A percentile compares a stretch with the other conserved stretches of the same genome.
Conservation (phyloP, 495 filamentous ascomycete species). For the Pseudevernia furfuracea region DNA sequence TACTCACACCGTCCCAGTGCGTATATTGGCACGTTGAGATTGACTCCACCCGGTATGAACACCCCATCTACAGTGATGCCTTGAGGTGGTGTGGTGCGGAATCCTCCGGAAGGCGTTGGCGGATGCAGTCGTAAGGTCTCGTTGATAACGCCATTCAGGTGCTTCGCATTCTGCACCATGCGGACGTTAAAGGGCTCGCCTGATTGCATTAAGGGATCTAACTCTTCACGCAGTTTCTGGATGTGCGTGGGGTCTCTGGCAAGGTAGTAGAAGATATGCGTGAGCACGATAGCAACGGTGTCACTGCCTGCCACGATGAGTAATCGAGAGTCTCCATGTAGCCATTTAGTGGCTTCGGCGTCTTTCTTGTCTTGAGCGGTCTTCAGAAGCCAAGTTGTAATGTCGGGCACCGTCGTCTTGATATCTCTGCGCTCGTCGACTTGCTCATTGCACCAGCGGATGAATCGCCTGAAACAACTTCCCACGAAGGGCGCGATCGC, state of each 20-base stretch:
- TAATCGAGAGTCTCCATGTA: constrained; percentile 19
- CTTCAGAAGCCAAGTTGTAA: constrained; percentile 13
- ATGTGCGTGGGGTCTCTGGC: constrained; percentile 27
- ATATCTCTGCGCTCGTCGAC: constrained; percentile 3
- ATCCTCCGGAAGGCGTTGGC: constrained; percentile 31
- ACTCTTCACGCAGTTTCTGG: constrained; percentile 29
- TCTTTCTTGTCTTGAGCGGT: constrained; percentile 8
- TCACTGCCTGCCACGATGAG: constrained; percentile 31
- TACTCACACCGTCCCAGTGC: constrained; percentile 31
- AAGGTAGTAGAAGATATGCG: constrained; percentile 36
- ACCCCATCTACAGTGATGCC: constrained; percentile 41
- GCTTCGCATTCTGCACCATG: constrained; percentile 24
- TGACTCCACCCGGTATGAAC: constrained; percentile 38
- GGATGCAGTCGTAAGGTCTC: constrained; percentile 45
- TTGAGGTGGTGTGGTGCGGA: constrained; percentile 38
- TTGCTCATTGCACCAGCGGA: constrained; percentile 13
- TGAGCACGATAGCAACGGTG: constrained; percentile 35
- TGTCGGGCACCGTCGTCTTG: constrained; percentile 7
- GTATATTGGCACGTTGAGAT: constrained; percentile 36
- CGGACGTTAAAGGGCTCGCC: constrained; percentile 20
- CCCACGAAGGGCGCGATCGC: constrained; percentile 12
- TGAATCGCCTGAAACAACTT: constrained; percentile 6
- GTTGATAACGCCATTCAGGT: constrained; percentile 44
- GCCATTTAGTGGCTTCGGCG: constrained; percentile 14
- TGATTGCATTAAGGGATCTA: constrained; percentile 21